Percentiles rank a stretch among this genome's conserved stretches.
phyloP scores from a whole-genome alignment of 306 rosid genomes.

The Carpinus fangiana region DNA sequence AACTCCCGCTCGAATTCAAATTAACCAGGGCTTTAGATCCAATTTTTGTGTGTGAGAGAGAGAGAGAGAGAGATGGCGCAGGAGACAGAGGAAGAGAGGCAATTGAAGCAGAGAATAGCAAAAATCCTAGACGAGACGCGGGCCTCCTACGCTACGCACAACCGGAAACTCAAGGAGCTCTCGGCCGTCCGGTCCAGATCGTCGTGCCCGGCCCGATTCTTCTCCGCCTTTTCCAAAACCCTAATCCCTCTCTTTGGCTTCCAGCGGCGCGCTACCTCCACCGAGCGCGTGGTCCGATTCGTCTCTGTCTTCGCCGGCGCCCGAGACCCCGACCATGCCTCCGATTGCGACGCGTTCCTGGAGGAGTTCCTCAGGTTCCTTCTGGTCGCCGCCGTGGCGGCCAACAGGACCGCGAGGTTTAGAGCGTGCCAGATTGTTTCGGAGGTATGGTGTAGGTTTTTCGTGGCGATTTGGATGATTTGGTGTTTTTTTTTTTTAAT shows the following conservation, averaged over 20 bases:
- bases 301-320: constrained; percentile 59
- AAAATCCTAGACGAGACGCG: constrained; percentile 66
- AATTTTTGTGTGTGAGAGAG: constrained; percentile 11
- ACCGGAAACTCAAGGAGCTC: constrained; percentile 89
- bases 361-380: constrained; percentile 73
- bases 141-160: constrained; percentile 71
- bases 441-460: constrained; percentile 50
- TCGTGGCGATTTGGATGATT: neutral
- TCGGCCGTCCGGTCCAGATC: constrained; percentile 58
- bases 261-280: constrained; percentile 61
- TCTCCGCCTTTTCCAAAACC: constrained; percentile 65
- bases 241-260: constrained; percentile 64
- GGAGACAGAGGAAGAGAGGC: constrained; percentile 37
- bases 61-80: constrained; percentile 40
- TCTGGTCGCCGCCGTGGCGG: constrained; percentile 44
- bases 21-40: neutral
- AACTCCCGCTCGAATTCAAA: constrained; percentile 70
- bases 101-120: constrained; percentile 49
- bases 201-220: constrained; percentile 46
- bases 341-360: constrained; percentile 52
- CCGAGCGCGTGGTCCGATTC: constrained; percentile 74
- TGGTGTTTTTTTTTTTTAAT: neutral
- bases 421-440: constrained; percentile 91
- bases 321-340: constrained; percentile 30
- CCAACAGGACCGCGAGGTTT: constrained; percentile 66